Percentiles rank a stretch among this genome's conserved stretches.
These are phyloP conservation scores for Ilyonectria sp. DNA, from an alignment of 2,329 filamentous ascomycete species.

Conservation along the genomic window DNA sequence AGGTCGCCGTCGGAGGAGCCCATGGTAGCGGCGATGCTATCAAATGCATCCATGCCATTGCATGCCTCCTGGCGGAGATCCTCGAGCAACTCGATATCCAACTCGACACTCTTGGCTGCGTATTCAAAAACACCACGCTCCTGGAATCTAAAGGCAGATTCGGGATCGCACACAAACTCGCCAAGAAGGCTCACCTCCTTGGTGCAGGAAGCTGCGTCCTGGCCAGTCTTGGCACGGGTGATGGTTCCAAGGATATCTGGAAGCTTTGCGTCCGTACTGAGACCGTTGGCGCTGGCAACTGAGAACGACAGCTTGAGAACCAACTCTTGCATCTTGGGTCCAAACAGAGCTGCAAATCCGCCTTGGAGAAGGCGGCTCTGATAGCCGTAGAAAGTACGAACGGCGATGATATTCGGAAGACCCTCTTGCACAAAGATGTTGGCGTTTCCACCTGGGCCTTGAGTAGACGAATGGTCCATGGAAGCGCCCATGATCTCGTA, in stretches of 20 bases:
- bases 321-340: conserved; percentile 66
- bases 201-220: conserved; percentile 61
- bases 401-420: conserved; percentile 64
- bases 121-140: conserved; percentile 68
- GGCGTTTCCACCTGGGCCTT: conserved; percentile 33
- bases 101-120: conserved; percentile 62
- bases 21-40: conserved; percentile 55
- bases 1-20: conserved; percentile 43
- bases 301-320: conserved; percentile 67
- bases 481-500: conserved; percentile 63
- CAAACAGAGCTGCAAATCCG: conserved; percentile 66
- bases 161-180: conserved; percentile 63
- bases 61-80: conserved; percentile 68
- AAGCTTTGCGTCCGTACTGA: conserved; percentile 57
- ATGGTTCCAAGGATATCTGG: conserved; percentile 48
- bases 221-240: conserved; percentile 53
- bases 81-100: conserved; percentile 68
- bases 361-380: conserved; percentile 66
- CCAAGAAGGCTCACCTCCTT: conserved; percentile 66
- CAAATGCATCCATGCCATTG: conserved; percentile 69
- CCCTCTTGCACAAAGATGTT: conserved; percentile 63
- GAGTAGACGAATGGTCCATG: conserved; percentile 34
- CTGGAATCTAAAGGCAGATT: conserved; percentile 63
- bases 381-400: conserved; percentile 67
- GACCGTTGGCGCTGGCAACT: conserved; percentile 61